A percentile compares a stretch with the other conserved stretches of the same genome.
phyloP scores from a whole-genome alignment of 768 basidiomycete genomes.

The Phaeotremella skinneri region DNA sequence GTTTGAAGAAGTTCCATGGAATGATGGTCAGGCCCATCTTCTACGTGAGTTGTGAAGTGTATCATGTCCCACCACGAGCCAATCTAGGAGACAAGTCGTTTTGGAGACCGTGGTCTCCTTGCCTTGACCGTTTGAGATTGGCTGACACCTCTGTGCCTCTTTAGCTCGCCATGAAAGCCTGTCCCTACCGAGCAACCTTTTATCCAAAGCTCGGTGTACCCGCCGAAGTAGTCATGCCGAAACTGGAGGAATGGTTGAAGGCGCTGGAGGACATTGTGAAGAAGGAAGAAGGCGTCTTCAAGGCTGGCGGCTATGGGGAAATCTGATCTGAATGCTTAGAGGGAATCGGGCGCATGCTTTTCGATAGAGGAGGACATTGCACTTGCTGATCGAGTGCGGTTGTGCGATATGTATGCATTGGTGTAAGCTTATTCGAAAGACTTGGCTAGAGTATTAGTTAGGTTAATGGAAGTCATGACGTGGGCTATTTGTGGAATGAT shows the following conservation, averaged over 20 bases:
- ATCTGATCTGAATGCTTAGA: conserved; percentile 20
- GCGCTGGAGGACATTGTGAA: conserved; percentile 58
- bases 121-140: not conserved
- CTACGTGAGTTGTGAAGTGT: conserved; percentile 53
- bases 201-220: conserved; percentile 61
- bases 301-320: conserved; percentile 45
- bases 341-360: not conserved
- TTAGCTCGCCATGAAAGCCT: conserved; percentile 70
- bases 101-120: too few species aligned
- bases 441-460: too few species aligned
- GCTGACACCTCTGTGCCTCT: not conserved
- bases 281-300: conserved; percentile 56
- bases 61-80: too few species aligned
- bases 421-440: too few species aligned
- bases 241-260: conserved; percentile 60
- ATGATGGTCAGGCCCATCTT: conserved; percentile 61
- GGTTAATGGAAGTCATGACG: conserved; percentile 9
- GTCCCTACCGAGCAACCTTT: conserved; percentile 63
- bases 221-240: conserved; percentile 55
- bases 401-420: not conserved
- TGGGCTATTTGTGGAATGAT: not conserved
- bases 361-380: not conserved
- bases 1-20: conserved; percentile 75
- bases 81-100: too few species aligned
- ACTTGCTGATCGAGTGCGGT: not conserved